phyloP scores from a whole-genome alignment of 768 basidiomycete genomes.

The Lactifluus hygrophoroides region DNA sequence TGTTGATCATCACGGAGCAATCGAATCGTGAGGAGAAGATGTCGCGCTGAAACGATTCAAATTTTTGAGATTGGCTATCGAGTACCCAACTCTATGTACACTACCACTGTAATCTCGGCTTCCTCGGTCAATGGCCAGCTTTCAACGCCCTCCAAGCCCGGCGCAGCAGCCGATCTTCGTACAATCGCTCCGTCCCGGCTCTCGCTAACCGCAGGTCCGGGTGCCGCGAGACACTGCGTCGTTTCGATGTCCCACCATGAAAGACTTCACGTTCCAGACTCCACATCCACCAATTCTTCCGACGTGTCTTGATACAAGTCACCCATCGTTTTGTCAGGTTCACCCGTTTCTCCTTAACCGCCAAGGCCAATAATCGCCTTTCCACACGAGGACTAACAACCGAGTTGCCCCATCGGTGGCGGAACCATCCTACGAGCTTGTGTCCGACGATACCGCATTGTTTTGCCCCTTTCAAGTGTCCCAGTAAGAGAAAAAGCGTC shows the following conservation, averaged over 20 bases:
- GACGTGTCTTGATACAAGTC: conserved; percentile 5
- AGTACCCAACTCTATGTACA: conserved; percentile 4
- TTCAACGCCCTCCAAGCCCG: conserved; percentile 7
- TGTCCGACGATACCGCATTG: conserved; percentile 49
- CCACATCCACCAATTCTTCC: conserved; percentile 5
- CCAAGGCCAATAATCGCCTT: conserved; percentile 48
- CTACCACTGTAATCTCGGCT: conserved; percentile 6
- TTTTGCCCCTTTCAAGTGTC: conserved; percentile 39
- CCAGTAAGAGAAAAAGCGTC: conserved; percentile 52
- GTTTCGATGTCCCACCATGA: not conserved
- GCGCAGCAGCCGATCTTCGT: not conserved
- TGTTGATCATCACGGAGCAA: not conserved
- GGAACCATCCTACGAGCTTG: conserved; percentile 38
- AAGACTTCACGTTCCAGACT: conserved; percentile 13
- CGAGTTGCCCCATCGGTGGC: conserved; percentile 44
- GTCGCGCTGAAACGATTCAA: conserved; percentile 7
- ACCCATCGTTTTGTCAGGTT: conserved; percentile 33
- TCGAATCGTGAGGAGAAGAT: conserved; percentile 7
- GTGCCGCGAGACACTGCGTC: not conserved
- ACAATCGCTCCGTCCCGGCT: conserved; percentile 4
- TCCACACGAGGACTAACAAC: conserved; percentile 52
- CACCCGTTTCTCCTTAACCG: conserved; percentile 54
- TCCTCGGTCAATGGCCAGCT: not conserved
- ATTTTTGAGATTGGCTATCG: conserved; percentile 6
- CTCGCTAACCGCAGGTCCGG: not conserved